Evolutionary conservation across 805 yeast species (phyloP).

Genomic region (Lipomyces yamadae): DNA sequence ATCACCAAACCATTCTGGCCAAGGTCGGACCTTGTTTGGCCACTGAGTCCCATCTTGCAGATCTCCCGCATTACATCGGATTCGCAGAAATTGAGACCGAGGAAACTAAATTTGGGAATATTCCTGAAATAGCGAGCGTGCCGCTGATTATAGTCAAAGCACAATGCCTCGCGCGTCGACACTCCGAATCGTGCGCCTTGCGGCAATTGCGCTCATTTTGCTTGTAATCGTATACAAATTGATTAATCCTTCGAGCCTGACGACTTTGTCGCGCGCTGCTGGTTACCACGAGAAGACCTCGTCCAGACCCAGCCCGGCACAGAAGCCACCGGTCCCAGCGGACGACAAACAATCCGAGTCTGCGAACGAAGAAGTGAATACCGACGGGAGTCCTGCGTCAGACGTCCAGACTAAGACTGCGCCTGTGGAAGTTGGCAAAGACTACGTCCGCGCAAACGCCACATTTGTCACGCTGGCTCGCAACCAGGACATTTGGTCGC

Average conservation of each 20-base stretch:
- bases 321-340: conserved; percentile 1
- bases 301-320: background rate
- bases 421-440: conserved; percentile 4
- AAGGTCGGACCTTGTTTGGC: too few species aligned
- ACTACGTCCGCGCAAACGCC: conserved; percentile 52
- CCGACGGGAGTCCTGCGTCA: background rate
- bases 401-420: background rate
- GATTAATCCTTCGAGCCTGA: conserved; percentile 20
- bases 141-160: background rate
- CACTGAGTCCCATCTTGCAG: too few species aligned
- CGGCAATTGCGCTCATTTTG: conserved; percentile 21
- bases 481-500: conserved; percentile 62
- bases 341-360: conserved; percentile 9
- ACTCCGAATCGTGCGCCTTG: conserved; percentile 28
- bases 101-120: background rate
- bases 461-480: conserved; percentile 74
- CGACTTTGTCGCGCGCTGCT: conserved; percentile 27
- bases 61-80: background rate
- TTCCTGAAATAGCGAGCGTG: background rate
- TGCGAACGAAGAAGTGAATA: background rate
- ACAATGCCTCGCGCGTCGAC: conserved; percentile 29
- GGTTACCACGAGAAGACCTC: conserved; percentile 14
- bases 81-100: background rate
- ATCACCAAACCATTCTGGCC: too few species aligned
- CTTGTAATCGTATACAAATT: conserved; percentile 27